Conservation (phyloP, 2,329 filamentous ascomycete genomes). For the Xylaria multiplex region DNA sequence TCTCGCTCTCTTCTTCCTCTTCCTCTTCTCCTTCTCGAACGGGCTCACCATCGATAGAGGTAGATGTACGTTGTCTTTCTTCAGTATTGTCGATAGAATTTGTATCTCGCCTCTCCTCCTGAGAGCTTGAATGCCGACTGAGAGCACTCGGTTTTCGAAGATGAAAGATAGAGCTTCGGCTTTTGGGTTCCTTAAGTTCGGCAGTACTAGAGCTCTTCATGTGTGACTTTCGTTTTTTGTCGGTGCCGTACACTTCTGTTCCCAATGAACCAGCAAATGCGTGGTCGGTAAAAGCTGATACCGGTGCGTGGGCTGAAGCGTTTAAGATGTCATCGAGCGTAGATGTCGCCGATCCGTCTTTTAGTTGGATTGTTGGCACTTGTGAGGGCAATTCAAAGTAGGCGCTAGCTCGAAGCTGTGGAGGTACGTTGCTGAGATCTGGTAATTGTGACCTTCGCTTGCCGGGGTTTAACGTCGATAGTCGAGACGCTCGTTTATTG, state of each 20-base stretch:
- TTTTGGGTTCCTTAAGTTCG: slow-evolving; percentile 52
- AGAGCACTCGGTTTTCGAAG: slow-evolving; percentile 55
- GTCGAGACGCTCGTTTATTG: slow-evolving; percentile 29
- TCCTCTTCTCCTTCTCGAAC: slow-evolving; percentile 57
- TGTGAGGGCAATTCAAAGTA: slow-evolving; percentile 81
- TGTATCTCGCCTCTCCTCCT: slow-evolving; percentile 40
- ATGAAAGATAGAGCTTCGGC: slow-evolving; percentile 61
- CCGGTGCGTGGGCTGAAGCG: slow-evolving; percentile 86
- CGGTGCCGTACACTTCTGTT: slow-evolving; percentile 75
- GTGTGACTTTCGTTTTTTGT: slow-evolving; percentile 61
- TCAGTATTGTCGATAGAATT: slow-evolving; percentile 41
- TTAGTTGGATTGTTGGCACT: slow-evolving; percentile 64
- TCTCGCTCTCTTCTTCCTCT: slow-evolving; percentile 53
- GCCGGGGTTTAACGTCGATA: slow-evolving; percentile 50
- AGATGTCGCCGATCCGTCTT: slow-evolving; percentile 83
- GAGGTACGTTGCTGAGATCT: slow-evolving; percentile 70
- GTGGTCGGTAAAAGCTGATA: slow-evolving; percentile 91
- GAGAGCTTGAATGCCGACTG: slow-evolving; percentile 43
- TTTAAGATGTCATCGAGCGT: slow-evolving; percentile 93
- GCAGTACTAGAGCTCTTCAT: slow-evolving; percentile 43
- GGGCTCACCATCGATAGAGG: slow-evolving; percentile 46
- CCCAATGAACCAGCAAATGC: slow-evolving; percentile 81
- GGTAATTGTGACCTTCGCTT: slow-evolving; percentile 54
- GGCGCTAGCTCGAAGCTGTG: slow-evolving; percentile 87
- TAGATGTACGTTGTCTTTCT: slow-evolving; percentile 42